Evolutionary conservation across 2,329 filamentous ascomycete species (phyloP).

Genomic region (Fusarium ambrosium): DNA sequence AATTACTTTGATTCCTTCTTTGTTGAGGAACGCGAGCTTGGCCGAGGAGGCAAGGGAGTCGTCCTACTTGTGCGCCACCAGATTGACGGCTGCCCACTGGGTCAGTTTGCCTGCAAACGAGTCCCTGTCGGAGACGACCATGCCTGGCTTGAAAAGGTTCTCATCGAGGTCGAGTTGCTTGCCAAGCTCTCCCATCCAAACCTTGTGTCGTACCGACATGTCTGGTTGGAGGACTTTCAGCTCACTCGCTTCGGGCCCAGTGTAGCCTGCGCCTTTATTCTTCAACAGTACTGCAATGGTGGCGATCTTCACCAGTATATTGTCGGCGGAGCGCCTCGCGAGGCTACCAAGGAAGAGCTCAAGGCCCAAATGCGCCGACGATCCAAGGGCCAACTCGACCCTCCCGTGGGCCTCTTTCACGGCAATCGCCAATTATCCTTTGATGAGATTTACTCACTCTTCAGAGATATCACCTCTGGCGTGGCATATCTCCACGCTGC

Average conservation of each 20-base stretch:
- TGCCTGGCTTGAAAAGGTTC: constrained; percentile 92
- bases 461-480: constrained; percentile 94
- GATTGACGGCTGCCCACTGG: constrained; percentile 88
- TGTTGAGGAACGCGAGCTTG: constrained; percentile 86
- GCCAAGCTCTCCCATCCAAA: constrained; percentile 95
- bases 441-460: constrained; percentile 96
- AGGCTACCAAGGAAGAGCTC: constrained; percentile 83
- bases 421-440: constrained; percentile 69
- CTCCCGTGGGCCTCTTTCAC: constrained; percentile 62
- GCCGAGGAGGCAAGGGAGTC: constrained; percentile 92
- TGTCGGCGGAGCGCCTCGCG: constrained; percentile 73
- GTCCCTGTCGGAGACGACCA: constrained; percentile 97
- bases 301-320: constrained; percentile 93
- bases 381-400: constrained; percentile 82
- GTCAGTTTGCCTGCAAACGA: constrained; percentile 95
- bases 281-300: constrained; percentile 97
- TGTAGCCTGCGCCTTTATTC: constrained; percentile 94
- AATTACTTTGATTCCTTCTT: constrained; percentile 96
- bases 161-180: constrained; percentile 92
- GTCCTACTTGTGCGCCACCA: constrained; percentile 94
- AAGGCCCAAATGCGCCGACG: constrained; percentile 88
- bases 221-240: constrained; percentile 93
- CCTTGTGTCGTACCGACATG: constrained; percentile 94
- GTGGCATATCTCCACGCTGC: constrained; percentile 90
- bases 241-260: constrained; percentile 89